These are phyloP conservation scores for Nakazawaea anatomiae DNA, from an alignment of 805 yeast species.

Conservation along the genomic window DNA sequence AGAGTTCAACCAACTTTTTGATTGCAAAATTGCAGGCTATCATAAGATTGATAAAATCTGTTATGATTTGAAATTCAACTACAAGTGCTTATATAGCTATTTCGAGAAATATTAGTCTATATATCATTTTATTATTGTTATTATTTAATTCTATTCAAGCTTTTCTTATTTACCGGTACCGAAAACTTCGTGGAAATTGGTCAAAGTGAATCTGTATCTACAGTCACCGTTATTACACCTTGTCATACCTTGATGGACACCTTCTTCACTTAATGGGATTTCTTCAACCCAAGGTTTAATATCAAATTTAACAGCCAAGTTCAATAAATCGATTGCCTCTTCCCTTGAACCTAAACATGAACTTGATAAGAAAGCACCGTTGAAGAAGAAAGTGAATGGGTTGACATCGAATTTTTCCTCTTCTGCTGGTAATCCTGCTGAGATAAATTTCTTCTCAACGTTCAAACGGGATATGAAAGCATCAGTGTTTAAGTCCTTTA, in stretches of 20 bases:
- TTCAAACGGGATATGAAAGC: constrained; percentile 27
- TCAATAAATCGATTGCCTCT: constrained; percentile 41
- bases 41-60: constrained; percentile 58
- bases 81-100: constrained; percentile 65
- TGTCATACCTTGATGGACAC: constrained; percentile 35
- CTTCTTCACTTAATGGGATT: constrained; percentile 38
- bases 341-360: constrained; percentile 42
- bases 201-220: constrained; percentile 46
- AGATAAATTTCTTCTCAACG: constrained; percentile 35
- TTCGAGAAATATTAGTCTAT: constrained; percentile 34
- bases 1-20: constrained; percentile 28
- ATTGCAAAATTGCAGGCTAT: constrained; percentile 39
- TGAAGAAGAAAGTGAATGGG: constrained; percentile 46
- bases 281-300: constrained; percentile 48
- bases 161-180: constrained; percentile 16
- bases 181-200: constrained; percentile 41
- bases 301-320: constrained; percentile 36
- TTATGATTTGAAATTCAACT: constrained; percentile 66
- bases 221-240: constrained; percentile 42
- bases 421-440: constrained; percentile 41
- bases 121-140: background rate
- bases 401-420: constrained; percentile 35
- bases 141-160: background rate
- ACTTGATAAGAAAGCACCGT: constrained; percentile 38
- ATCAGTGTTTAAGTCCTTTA: constrained; percentile 28